phyloP scores from a whole-genome alignment of 768 basidiomycete species.

The Mycena albidolilacea region DNA sequence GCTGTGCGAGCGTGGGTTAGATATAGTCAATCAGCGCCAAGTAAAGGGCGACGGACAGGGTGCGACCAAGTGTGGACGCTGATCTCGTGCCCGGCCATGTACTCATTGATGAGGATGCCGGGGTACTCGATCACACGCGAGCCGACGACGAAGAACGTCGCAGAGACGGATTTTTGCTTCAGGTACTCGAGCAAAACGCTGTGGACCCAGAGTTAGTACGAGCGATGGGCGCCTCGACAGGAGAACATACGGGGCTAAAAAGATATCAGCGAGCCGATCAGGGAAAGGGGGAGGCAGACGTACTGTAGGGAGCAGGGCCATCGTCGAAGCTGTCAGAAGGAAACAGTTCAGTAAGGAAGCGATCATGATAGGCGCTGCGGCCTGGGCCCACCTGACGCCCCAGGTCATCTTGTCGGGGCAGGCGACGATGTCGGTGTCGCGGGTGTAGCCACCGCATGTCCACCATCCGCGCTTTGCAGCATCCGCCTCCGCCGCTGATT shows the following conservation, averaged over 20 bases:
- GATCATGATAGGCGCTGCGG: background rate
- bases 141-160: conserved; percentile 95
- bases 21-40: conserved; percentile 20
- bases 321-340: conserved; percentile 78
- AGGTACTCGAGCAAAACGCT: conserved; percentile 84
- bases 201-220: conserved; percentile 12
- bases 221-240: background rate
- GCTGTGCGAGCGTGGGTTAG: conserved; percentile 50
- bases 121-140: conserved; percentile 89
- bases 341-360: background rate
- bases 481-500: conserved; percentile 60
- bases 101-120: conserved; percentile 81
- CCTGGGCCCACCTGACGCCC: conserved; percentile 64
- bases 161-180: conserved; percentile 68
- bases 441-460: conserved; percentile 86
- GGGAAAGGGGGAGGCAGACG: conserved; percentile 48
- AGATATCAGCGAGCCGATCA: conserved; percentile 18
- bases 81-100: conserved; percentile 86
- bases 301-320: conserved; percentile 88
- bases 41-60: conserved; percentile 55
- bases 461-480: conserved; percentile 87
- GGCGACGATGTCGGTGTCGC: conserved; percentile 71
- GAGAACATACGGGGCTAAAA: conserved; percentile 44
- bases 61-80: conserved; percentile 96
- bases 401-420: conserved; percentile 81